Evolutionary conservation across 768 basidiomycete genomes (phyloP), one percentile per base, ranked within the genome.

Genomic region (Russula compacta): DNA sequence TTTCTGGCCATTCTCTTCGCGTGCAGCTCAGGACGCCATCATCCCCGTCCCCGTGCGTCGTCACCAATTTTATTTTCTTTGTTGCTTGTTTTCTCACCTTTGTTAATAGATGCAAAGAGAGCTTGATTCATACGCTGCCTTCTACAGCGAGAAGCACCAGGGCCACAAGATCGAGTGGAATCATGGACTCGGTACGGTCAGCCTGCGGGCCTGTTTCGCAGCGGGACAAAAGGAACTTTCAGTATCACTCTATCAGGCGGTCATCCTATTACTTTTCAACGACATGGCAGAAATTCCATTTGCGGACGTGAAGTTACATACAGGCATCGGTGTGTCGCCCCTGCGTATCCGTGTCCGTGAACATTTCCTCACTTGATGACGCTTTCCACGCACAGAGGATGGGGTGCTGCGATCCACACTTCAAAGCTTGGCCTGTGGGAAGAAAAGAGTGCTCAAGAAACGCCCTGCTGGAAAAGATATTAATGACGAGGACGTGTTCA

Each of bases 401-500:
- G 78, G 70, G 0, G 92, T 95, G 63, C 77, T 97, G 50, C 76
- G 82, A n/a, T 76, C 91, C 54, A 94, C 90, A 0, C 75, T 99
- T 7, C 97, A 99, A 70, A 95, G 92, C 67, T 77, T 99, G 19
- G 92, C 95, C 0, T 89, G 89, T 68, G 95, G 87, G 17, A 94
- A 87, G 73, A 90, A 95, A 68, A 87, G 86, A 53, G 90, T 98
- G 0, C 74, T 99, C 59, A 81, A 77, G 70, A 98, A 98, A 73
- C 73, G 80, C 8, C 93, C 95, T 0, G 70, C 72, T 0, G 89
- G 92, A 6, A 83, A 80, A 66, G 93, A 95, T 21, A 85, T 99
- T 42, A 71, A 83, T 33, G 82, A 86, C 38, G 75, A 71, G 1
- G 97, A 98, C 68, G 70, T 80, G 47, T 98, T 99, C 71, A 73